Evolutionary conservation across 768 basidiomycete species (phyloP).

Genomic region (Hysterangium stoloniferum): DNA sequence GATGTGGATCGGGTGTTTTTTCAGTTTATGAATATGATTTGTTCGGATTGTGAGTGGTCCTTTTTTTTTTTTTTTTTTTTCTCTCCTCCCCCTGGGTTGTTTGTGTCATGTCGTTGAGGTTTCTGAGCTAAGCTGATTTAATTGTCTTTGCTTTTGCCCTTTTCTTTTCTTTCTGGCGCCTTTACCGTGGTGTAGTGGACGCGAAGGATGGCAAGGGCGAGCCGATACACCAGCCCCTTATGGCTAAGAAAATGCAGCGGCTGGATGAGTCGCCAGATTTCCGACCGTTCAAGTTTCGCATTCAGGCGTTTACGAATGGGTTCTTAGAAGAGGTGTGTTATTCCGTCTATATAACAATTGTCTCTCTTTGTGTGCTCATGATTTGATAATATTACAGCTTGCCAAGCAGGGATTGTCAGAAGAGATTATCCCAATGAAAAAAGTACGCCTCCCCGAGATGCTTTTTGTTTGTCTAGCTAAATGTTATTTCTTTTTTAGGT

Average conservation of each 20-base stretch:
- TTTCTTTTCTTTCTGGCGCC: slow-evolving; percentile 11
- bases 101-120: background rate
- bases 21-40: slow-evolving; percentile 78
- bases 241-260: slow-evolving; percentile 98
- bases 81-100: slow-evolving; percentile 4
- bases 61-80: slow-evolving; percentile 14
- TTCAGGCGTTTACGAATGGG: slow-evolving; percentile 94
- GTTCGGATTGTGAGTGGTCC: slow-evolving; percentile 74
- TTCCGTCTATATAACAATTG: slow-evolving; percentile 12
- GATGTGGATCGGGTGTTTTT: slow-evolving; percentile 90
- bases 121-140: background rate
- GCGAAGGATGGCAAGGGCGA: slow-evolving; percentile 92
- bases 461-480: slow-evolving; percentile 13
- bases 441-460: slow-evolving; percentile 40
- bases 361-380: slow-evolving; percentile 13
- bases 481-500: slow-evolving; percentile 37
- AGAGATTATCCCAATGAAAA: slow-evolving; percentile 95
- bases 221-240: slow-evolving; percentile 93
- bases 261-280: slow-evolving; percentile 95
- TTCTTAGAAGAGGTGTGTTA: slow-evolving; percentile 80
- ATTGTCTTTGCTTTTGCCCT: slow-evolving; percentile 4
- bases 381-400: slow-evolving; percentile 40
- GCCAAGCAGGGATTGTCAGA: slow-evolving; percentile 81
- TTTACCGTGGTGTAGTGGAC: slow-evolving; percentile 54
- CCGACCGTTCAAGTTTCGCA: slow-evolving; percentile 97